Conservation (phyloP, 352 stramenopile genomes). For the Globisporangium parvum region DNA sequence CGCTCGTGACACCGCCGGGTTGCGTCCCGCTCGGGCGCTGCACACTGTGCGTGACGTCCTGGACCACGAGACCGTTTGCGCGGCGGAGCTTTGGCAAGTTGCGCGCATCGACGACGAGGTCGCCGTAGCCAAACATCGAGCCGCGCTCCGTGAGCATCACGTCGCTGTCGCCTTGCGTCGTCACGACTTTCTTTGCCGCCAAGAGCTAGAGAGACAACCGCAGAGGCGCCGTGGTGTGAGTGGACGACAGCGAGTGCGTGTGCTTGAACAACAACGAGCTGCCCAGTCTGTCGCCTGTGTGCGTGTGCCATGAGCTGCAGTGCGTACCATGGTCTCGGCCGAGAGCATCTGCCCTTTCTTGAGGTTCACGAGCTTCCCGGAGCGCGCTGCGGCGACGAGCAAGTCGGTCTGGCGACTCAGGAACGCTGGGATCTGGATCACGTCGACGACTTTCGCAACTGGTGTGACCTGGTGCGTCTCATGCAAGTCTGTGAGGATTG, state of each 20-base stretch:
- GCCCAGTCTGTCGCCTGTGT: background rate
- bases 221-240: background rate
- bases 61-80: constrained; percentile 64
- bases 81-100: constrained; percentile 69
- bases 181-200: constrained; percentile 62
- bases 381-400: constrained; percentile 65
- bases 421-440: constrained; percentile 87
- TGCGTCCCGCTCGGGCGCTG: constrained; percentile 51
- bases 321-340: constrained; percentile 63
- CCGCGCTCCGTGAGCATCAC: constrained; percentile 85
- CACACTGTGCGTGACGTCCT: constrained; percentile 85
- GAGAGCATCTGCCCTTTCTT: constrained; percentile 89
- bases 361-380: constrained; percentile 77
- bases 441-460: constrained; percentile 65
- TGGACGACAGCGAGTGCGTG: background rate
- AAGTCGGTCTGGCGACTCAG: constrained; percentile 87
- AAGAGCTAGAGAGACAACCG: constrained; percentile 32
- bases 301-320: background rate
- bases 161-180: constrained; percentile 56
- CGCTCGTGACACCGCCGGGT: constrained; percentile 39
- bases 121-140: constrained; percentile 85
- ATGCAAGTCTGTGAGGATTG: constrained; percentile 83
- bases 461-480: constrained; percentile 73
- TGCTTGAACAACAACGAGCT: background rate
- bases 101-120: constrained; percentile 81